Evolutionary conservation across 2,329 filamentous ascomycete species (phyloP), one percentile per base, ranked within the genome.

Genomic region (Neonectria neomacrospora): DNA sequence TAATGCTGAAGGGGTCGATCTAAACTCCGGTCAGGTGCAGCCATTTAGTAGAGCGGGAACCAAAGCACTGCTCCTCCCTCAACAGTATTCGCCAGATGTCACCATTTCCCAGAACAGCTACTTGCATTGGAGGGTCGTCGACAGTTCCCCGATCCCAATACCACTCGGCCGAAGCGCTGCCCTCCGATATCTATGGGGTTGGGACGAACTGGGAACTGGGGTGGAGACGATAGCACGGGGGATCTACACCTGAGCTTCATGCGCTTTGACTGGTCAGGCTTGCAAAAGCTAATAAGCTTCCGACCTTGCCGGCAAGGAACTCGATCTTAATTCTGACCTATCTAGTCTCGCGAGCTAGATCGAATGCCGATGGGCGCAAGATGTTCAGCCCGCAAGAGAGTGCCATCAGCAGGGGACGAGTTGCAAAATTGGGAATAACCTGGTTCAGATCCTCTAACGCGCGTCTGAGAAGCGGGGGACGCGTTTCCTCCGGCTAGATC

Each of bases 111-210:
- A 34, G 23, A 52, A n/a, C 34, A 51, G 37, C 45, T n/a, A 20
- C 11, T 16, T 52, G 44, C 58, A 55, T 61, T 37, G 30, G 52
- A 20, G 32, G 52, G 22, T 32, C 26, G n/a, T 51, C 44, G 26
- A 39, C 37, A 44, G 34, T 26, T 26, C 56, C 57, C 51, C 54
- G 42, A 32, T 28, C 26, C 52, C 45, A 61, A 37, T 39, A 52
- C 16, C 44, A 48, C 59, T 62, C 53, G 54, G 54, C 59, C 59
- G 59, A 62, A 61, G 45, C 58, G 34, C 47, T 14, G 37, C 45
- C 26, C 26, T 50, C 52, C 53, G 54, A 30, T 30, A 51, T n/a
- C n/a, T n/a, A n/a, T 61, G 34, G 41, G 20, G 37, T 56, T 51
- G 52, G 48, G 39, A 56, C 30, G 39, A 54, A 44, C 14, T 34